These are phyloP conservation scores for Quercus ilex DNA, from an alignment of 306 rosid species.

Conservation along the genomic window DNA sequence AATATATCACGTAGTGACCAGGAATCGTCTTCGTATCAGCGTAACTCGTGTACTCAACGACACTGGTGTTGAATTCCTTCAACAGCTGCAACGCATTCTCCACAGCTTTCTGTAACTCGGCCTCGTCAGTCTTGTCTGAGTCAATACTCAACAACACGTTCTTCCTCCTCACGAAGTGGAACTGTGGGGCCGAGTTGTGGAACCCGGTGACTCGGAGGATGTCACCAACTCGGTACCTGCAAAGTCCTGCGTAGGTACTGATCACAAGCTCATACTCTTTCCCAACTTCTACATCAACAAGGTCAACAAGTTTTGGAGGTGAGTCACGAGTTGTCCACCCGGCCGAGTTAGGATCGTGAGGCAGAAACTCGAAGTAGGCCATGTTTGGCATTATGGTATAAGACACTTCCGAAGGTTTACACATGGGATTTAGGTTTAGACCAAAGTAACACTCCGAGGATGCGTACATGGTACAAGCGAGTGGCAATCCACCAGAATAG, in stretches of 20 bases:
- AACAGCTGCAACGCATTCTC: conserved; percentile 39
- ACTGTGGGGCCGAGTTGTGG: conserved; percentile 66
- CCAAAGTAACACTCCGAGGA: conserved; percentile 61
- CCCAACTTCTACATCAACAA: conserved; percentile 43
- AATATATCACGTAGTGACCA: conserved; percentile 58
- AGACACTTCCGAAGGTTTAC: conserved; percentile 43
- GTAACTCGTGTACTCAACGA: conserved; percentile 60
- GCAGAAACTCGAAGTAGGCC: conserved; percentile 61
- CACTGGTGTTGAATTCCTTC: conserved; percentile 27
- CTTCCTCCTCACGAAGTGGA: conserved; percentile 57
- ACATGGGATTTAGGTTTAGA: conserved; percentile 54
- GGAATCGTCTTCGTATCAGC: conserved; percentile 53
- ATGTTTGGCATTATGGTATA: conserved; percentile 67
- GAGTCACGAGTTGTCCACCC: background rate
- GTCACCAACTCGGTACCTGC: conserved; percentile 59
- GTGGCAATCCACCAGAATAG: conserved; percentile 48
- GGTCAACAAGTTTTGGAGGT: conserved; percentile 29
- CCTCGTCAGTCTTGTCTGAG: conserved; percentile 62
- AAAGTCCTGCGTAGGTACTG: conserved; percentile 49
- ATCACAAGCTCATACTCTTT: conserved; percentile 58
- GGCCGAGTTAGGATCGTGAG: conserved; percentile 32
- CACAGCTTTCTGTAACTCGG: conserved; percentile 51
- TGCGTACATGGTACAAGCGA: conserved; percentile 62
- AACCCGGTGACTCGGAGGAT: conserved; percentile 60
- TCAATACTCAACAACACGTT: conserved; percentile 54